phyloP scores from a whole-genome alignment of 2,329 filamentous ascomycete genomes.

The Ceratocystis huliohia region DNA sequence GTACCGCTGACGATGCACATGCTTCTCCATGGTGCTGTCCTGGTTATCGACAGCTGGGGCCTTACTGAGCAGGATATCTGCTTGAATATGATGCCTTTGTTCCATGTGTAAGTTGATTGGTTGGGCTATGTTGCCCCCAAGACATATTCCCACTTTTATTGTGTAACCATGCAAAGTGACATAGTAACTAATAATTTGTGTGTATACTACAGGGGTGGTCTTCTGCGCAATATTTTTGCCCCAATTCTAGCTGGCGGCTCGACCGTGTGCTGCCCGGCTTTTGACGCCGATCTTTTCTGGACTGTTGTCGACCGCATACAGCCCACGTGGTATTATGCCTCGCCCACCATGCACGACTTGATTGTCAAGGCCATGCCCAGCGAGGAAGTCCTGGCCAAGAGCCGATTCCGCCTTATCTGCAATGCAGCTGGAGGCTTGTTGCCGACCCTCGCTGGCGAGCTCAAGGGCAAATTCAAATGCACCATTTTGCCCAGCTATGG shows the following conservation, averaged over 20 bases:
- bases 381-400: constrained; percentile 31
- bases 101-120: constrained; percentile 37
- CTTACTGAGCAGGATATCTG: constrained; percentile 37
- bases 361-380: constrained; percentile 36
- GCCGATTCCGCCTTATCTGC: constrained; percentile 39
- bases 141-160: neutral
- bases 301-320: constrained; percentile 36
- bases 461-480: constrained; percentile 39
- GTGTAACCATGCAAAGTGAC: neutral
- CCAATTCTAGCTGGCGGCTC: constrained; percentile 42
- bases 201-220: constrained; percentile 32
- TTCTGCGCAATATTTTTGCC: constrained; percentile 43
- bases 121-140: too few relatives aligned
- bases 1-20: constrained; percentile 41
- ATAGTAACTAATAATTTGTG: neutral
- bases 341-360: constrained; percentile 44
- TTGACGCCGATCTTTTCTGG: constrained; percentile 45
- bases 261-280: constrained; percentile 41
- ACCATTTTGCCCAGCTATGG: constrained; percentile 44
- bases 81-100: constrained; percentile 48
- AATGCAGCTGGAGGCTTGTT: constrained; percentile 43
- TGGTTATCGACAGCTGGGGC: constrained; percentile 43
- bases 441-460: constrained; percentile 37
- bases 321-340: constrained; percentile 47
- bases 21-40: constrained; percentile 38